Base-by-base conservation (phyloP, 2,329 filamentous ascomycete species). In the Zasmidium cellare region DNA sequence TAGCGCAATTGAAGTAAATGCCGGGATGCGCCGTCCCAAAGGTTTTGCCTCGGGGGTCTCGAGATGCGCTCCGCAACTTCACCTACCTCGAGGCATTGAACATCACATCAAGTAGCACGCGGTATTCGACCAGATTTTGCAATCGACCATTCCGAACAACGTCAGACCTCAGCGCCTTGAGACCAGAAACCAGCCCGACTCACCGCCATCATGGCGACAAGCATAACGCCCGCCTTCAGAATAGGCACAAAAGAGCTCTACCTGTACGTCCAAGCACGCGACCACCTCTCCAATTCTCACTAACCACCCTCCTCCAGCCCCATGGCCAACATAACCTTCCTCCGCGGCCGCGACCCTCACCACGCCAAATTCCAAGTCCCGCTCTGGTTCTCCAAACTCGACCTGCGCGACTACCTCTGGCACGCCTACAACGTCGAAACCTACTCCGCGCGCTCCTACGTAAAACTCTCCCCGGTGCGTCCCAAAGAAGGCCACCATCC, bases 361-460 rank as follows among this genome's bases (percentile, higher is more conserved):
- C 91, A 90, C 74, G 94, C 93, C 63, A 88, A 87, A 69, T 99
- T 99, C 84, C 83, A 88, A 70, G 93, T 97, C 28, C 94, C 94
- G 11, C 83, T 97, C 67, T 87, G 85, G 68, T 92, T 97, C 82
- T 96, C 91, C 82, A 99, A 99, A 79, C 88, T 97, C 76, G 94
- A 99, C 75, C 79, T 99, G 45, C 90, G 92, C 75, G 92, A 97
- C 79, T 99, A 97, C 80, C 87, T 99, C 61, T 90, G 85, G 79
- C 87, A 96, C 75, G 84, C 84, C 46, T 99, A 99, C 81, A 82
- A 84, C 60, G 87, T 97, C 61, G 83, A 87, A 63, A 85, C 88
- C 54, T 79, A 85, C 53, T 81, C 81, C 65, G 86, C 97, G 61
- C 89, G 93, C 61, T 92, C 90, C 53, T 93, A 85, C 71, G 84